A percentile compares a stretch with the other conserved stretches of the same genome.
phyloP scores from a whole-genome alignment of 192 early-diverging fungal species.

The Coemansia sp. region DNA sequence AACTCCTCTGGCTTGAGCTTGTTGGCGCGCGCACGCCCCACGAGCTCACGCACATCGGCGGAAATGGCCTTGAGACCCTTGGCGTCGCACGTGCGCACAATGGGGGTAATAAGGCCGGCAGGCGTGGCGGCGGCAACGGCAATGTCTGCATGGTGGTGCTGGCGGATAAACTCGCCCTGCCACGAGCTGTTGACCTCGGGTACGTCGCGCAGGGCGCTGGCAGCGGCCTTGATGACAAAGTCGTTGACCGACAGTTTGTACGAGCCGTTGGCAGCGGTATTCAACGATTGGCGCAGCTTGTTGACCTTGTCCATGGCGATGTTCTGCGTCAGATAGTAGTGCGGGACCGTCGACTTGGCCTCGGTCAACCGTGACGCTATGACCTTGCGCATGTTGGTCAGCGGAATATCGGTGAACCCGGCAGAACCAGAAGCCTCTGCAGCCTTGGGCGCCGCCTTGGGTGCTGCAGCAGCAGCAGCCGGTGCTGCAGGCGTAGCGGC shows the following conservation, averaged over 20 bases:
- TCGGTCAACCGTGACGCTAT: slow-evolving; percentile 76
- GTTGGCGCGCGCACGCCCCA: slow-evolving; percentile 76
- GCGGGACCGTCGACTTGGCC: slow-evolving; percentile 73
- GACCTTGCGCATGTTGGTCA: slow-evolving; percentile 78
- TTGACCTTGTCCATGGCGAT: slow-evolving; percentile 86
- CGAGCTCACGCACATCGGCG: slow-evolving; percentile 81
- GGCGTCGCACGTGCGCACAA: slow-evolving; percentile 77
- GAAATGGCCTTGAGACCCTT: slow-evolving; percentile 89
- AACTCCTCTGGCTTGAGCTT: slow-evolving; percentile 95
- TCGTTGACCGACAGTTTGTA: slow-evolving; percentile 99
- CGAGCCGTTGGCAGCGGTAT: slow-evolving; percentile 77
- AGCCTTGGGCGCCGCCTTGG: slow-evolving; percentile 47
- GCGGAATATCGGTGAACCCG: slow-evolving; percentile 71
- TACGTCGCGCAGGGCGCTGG: slow-evolving; percentile 83
- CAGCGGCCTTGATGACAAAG: slow-evolving; percentile 95
- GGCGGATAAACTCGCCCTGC: slow-evolving; percentile 85
- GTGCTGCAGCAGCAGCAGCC: slow-evolving; percentile 23
- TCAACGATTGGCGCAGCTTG: slow-evolving; percentile 86
- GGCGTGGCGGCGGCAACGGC: slow-evolving; percentile 95
- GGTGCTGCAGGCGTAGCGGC: slow-evolving; percentile 28
- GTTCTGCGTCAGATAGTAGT: slow-evolving; percentile 81
- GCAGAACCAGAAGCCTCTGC: slow-evolving; percentile 16
- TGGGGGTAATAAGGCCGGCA: slow-evolving; percentile 94
- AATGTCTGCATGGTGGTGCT: slow-evolving; percentile 92
- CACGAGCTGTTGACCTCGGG: slow-evolving; percentile 87